Base-by-base conservation (phyloP, 371 early-diverging fungal species). In the Mortierella sp. region DNA sequence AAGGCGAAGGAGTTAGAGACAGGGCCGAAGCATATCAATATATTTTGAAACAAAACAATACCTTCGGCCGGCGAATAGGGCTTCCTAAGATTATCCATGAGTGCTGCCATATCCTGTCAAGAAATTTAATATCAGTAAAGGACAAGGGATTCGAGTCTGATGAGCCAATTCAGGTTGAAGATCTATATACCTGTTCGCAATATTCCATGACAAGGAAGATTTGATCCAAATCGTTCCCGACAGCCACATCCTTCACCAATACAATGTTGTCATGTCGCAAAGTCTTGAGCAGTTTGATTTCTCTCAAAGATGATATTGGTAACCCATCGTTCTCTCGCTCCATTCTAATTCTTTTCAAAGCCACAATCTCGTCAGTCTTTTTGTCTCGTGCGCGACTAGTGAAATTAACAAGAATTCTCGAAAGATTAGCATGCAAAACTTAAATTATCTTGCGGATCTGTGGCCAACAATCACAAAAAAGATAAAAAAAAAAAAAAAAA, bases 241-340 rank as follows among this genome's bases (percentile, higher is more conserved):
- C 93, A 13, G 88, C 93, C 13, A 98, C 96, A 53, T 96, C 96
- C 47, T 88, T 84, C 9, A 98, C 91, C 72, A 88, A 84, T 38
- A 99, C 94, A 59, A 99, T 92, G 80, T 98, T 98, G 47, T 78
- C 89, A 84, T 98, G 98, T 21, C 86, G 78, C 69, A 98, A 87
- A 41, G 88, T 85, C 78, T 94, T 95, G 60, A 99, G 84, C 22
- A 99, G 88, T 60, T 94, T 91, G 71, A 99, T 97, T 83, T 99
- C 99, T 52, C 99, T 85, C 60, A 98, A 81, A 19, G 96, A 94
- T 21, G 94, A 91, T 40, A 95, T 75, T 11, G 96, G 96, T 77
- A 96, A 81, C 16, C 96, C 96, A 61, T 91, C 93, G 57, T 93
- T 93, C 67, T 89, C 91, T n/a, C 91, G 86, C 52, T 96, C 96